phyloP scores from a whole-genome alignment of 352 stramenopile genomes.

The Phytophthora boehmeriae region DNA sequence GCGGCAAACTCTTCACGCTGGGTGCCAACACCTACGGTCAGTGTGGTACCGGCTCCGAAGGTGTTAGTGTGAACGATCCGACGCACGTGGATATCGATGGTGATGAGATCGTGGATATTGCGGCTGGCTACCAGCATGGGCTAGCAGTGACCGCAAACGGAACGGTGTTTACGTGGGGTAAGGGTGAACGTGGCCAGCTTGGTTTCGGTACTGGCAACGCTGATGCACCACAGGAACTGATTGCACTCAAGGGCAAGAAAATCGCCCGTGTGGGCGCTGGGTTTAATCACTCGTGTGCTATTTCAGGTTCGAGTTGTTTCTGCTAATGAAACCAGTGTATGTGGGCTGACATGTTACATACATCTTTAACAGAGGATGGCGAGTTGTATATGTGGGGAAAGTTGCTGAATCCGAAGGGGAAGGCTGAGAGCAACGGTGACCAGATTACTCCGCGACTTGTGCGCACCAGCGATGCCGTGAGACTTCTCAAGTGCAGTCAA shows the following conservation, averaged over 20 bases:
- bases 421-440: conserved; percentile 62
- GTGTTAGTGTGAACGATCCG: conserved; percentile 61
- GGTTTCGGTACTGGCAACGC: conserved; percentile 83
- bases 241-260: conserved; percentile 75
- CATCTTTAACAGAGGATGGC: conserved; percentile 52
- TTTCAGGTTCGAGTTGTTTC: conserved; percentile 45
- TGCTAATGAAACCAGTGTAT: neutral
- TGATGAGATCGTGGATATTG: conserved; percentile 72
- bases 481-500: conserved; percentile 74
- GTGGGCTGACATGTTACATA: neutral
- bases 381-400: conserved; percentile 90
- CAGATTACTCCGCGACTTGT: conserved; percentile 79
- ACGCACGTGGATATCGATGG: conserved; percentile 66
- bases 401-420: conserved; percentile 71
- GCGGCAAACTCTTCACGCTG: conserved; percentile 78
- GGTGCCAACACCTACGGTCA: conserved; percentile 85
- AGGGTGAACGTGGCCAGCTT: conserved; percentile 82
- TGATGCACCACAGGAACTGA: conserved; percentile 71
- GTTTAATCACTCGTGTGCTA: conserved; percentile 83
- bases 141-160: conserved; percentile 70
- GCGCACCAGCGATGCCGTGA: conserved; percentile 70
- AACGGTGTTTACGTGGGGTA: conserved; percentile 83
- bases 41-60: conserved; percentile 69
- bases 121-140: conserved; percentile 80
- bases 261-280: conserved; percentile 70